phyloP scores from a whole-genome alignment of 208 protist species.

The Acanthamoeba culbertsoni region DNA sequence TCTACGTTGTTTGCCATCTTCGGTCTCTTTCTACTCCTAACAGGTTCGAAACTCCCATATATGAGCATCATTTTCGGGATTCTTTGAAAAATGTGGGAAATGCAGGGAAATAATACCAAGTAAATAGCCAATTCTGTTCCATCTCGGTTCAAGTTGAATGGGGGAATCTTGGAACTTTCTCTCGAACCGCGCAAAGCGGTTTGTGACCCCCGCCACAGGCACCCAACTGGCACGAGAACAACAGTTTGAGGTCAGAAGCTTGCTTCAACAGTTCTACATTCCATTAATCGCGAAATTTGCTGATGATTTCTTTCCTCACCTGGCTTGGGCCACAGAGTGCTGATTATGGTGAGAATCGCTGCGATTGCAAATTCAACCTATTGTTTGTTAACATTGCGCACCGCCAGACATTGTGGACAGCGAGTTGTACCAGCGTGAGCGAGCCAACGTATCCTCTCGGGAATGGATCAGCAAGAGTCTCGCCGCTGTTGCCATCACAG shows the following conservation, averaged over 20 bases:
- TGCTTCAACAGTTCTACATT: neutral
- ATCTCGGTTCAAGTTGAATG: neutral
- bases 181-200: neutral
- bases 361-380: neutral
- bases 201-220: neutral
- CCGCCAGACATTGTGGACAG: neutral
- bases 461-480: conserved; percentile 12
- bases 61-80: neutral
- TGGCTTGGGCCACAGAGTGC: neutral
- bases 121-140: neutral
- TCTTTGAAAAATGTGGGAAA: too few relatives aligned
- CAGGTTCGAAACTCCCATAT: neutral
- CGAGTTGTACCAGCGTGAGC: conserved; percentile 20
- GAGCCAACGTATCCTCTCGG: neutral
- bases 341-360: neutral
- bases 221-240: neutral
- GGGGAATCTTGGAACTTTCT: neutral
- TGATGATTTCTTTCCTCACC: too few relatives aligned
- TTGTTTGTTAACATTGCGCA: neutral
- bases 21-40: too few relatives aligned
- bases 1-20: too few relatives aligned
- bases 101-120: too few relatives aligned
- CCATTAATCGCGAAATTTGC: too few relatives aligned
- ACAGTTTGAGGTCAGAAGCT: conserved; percentile 4
- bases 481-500: conserved; percentile 6